Evolutionary conservation across 1,284 basidiomycete species (phyloP).

Genomic region (Microbotryum lychnidis-dioicae): DNA sequence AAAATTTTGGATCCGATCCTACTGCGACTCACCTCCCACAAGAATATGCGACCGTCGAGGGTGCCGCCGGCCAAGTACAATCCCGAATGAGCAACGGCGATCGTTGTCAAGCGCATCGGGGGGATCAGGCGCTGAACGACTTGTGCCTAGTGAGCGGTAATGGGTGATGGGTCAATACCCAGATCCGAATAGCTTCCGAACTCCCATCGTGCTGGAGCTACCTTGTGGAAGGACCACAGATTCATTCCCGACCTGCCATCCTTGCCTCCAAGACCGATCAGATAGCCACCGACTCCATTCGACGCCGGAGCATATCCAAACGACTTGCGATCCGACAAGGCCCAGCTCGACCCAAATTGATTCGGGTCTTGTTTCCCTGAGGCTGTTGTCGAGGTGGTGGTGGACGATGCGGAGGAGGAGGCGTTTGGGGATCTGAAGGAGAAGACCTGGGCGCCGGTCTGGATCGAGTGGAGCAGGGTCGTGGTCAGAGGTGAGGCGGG

Average conservation of each 20-base stretch:
- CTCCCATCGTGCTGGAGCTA: slow-evolving; percentile 13
- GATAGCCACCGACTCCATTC: slow-evolving; percentile 39
- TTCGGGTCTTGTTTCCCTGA: not conserved
- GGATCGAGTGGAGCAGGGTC: slow-evolving; percentile 42
- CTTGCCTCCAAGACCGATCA: slow-evolving; percentile 40
- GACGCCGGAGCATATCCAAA: slow-evolving; percentile 36
- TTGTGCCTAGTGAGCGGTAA: slow-evolving; percentile 58
- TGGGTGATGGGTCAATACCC: no score
- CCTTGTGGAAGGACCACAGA: slow-evolving; percentile 46
- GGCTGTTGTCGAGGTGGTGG: not conserved
- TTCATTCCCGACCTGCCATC: slow-evolving; percentile 43
- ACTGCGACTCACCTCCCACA: slow-evolving; percentile 72
- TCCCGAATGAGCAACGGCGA: slow-evolving; percentile 64
- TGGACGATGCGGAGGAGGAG: not conserved
- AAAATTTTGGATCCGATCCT: no score
- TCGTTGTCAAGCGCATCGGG: slow-evolving; percentile 75
- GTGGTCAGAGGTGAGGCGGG: slow-evolving; percentile 34
- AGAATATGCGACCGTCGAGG: slow-evolving; percentile 73
- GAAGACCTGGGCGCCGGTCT: slow-evolving; percentile 40
- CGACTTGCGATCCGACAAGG: slow-evolving; percentile 27
- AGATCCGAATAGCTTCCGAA: no score
- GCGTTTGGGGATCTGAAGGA: slow-evolving; percentile 42
- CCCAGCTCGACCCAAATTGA: not conserved
- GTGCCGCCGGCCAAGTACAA: slow-evolving; percentile 79
- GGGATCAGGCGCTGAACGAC: slow-evolving; percentile 74